Evolutionary conservation across 2,329 filamentous ascomycete species (phyloP), one percentile per base, ranked within the genome.

Genomic region (Epicoccum sorghinum): DNA sequence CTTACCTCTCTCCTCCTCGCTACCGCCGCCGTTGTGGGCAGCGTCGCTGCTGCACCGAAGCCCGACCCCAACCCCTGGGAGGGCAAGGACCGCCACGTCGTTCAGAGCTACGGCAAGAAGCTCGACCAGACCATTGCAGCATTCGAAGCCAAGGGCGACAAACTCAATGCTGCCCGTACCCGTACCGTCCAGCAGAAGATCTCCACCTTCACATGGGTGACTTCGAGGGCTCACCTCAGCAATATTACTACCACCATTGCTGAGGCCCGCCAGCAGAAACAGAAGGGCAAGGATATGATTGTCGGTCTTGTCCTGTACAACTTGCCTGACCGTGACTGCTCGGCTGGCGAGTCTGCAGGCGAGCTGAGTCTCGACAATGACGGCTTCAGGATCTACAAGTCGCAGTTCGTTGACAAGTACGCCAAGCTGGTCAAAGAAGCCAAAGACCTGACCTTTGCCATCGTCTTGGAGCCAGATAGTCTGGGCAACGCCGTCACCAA

Each of bases 251-350:
- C 52, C 22, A 59, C 65, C 36, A 66, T 68, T 38, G 49, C 60
- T 13, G 59, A 67, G 42, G 66, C 66, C 13, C 66, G 66, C 32
- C 24, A 47, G 13, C 66, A 68, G 25, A 57, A 47, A 33, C 64
- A 61, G 35, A 47, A 57, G 2, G 39, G 49, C 33, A 62, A 58
- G 50, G 61, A 52, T 18, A 62, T 66, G 48, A 64, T 67, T 18
- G 64, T 67, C 3, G 67, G 67, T 7, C 65, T 70, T 47, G 91
- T 93, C 55, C 96, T 98, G 82, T 98, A 97, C 80, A 83, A 85
- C 32, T 85, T 98, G 3, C 93, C 98, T 82, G 93, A 98, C 77
- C 97, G 89, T 80, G 90, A 98, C 76, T 82, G 80, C 73, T 89
- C 89, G 69, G 90, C 90, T 47, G 78, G 79, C 64, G 96, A 92